phyloP scores from a whole-genome alignment of 192 early-diverging fungal genomes.

The Gryganskiella cystojenkinii region DNA sequence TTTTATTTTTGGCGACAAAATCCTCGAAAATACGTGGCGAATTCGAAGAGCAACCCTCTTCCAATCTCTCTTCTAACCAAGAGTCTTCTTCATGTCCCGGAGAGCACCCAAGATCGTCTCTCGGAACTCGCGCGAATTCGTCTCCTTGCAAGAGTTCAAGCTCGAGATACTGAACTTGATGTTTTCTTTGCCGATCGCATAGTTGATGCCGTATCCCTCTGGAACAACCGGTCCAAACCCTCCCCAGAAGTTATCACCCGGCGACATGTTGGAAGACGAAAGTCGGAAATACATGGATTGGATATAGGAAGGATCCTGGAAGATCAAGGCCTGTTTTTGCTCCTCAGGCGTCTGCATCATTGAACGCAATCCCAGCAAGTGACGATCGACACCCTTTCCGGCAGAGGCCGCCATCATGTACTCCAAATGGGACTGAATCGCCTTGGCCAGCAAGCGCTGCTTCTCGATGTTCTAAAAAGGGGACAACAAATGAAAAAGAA shows the following conservation, averaged over 20 bases:
- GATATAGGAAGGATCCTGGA: slow-evolving; percentile 84
- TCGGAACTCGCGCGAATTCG: slow-evolving; percentile 66
- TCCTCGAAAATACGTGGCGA: no score
- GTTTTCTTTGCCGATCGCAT: slow-evolving; percentile 70
- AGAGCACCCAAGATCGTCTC: slow-evolving; percentile 68
- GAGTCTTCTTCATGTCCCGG: slow-evolving; percentile 67
- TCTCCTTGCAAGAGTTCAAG: slow-evolving; percentile 56
- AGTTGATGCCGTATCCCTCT: slow-evolving; percentile 92
- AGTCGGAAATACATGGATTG: slow-evolving; percentile 83
- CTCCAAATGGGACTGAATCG: slow-evolving; percentile 73
- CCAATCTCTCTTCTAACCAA: slow-evolving; percentile 11
- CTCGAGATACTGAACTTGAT: slow-evolving; percentile 80
- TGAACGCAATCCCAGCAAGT: slow-evolving; percentile 84
- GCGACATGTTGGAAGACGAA: slow-evolving; percentile 85
- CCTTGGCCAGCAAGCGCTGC: slow-evolving; percentile 67
- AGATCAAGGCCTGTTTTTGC: slow-evolving; percentile 71
- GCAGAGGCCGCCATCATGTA: slow-evolving; percentile 81
- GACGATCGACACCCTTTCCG: slow-evolving; percentile 90
- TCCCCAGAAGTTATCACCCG: slow-evolving; percentile 75
- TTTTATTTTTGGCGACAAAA: no score
- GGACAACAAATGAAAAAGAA: slow-evolving; percentile 2
- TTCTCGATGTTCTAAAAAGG: slow-evolving; percentile 52
- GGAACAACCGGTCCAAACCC: slow-evolving; percentile 89
- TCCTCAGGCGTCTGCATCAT: slow-evolving; percentile 75
- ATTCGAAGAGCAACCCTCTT: no score